These are phyloP conservation scores for Penicillium turbatum DNA, from an alignment of 495 filamentous ascomycete species.

Conservation along the genomic window DNA sequence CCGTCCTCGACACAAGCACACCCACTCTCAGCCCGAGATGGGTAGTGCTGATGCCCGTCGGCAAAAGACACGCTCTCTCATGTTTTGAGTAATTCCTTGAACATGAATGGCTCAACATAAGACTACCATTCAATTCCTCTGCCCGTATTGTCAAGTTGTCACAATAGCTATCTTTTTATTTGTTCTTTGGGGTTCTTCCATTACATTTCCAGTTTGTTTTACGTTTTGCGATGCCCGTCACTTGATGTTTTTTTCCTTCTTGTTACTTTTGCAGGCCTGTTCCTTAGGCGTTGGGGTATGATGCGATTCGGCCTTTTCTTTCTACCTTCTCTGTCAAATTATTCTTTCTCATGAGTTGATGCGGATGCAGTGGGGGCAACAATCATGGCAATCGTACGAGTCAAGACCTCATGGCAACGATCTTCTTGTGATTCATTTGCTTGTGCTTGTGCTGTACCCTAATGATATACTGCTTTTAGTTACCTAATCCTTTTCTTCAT, in stretches of 20 bases:
- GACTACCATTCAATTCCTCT: constrained; percentile 23
- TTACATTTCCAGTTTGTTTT: constrained; percentile 7
- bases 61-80: constrained; percentile 44
- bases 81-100: constrained; percentile 28
- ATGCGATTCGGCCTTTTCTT: constrained; percentile 15
- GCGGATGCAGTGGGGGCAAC: constrained; percentile 3
- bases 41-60: constrained; percentile 37
- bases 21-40: constrained; percentile 43
- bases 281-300: constrained; percentile 26
- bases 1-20: constrained; percentile 40
- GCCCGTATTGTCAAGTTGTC: constrained; percentile 30
- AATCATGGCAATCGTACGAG: constrained; percentile 25
- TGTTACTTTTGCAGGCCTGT: constrained; percentile 5
- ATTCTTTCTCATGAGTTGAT: constrained; percentile 10
- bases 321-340: constrained; percentile 16
- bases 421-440: constrained; percentile 16
- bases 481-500: constrained; percentile 16
- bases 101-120: constrained; percentile 8
- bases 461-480: constrained; percentile 34
- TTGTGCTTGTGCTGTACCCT: constrained; percentile 23
- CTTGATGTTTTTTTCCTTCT: background rate
- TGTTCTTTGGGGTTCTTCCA: constrained; percentile 7
- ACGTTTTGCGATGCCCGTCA: constrained; percentile 5
- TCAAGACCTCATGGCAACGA: constrained; percentile 20
- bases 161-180: constrained; percentile 26